Percentiles rank a stretch among this genome's conserved stretches.
phyloP scores from a whole-genome alignment of 2,329 filamentous ascomycete genomes.

The Epichloe sibirici region DNA sequence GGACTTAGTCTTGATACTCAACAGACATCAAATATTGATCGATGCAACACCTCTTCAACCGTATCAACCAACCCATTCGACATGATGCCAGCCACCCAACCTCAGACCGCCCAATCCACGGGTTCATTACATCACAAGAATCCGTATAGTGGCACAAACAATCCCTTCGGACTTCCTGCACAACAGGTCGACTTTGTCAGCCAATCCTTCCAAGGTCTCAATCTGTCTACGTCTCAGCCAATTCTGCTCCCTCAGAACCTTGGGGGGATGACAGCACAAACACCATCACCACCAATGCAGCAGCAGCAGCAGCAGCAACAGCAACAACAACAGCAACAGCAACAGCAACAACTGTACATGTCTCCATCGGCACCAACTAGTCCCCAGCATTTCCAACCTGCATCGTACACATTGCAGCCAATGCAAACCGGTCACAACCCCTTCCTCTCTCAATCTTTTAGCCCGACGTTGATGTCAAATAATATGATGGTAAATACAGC shows the following conservation, averaged over 20 bases:
- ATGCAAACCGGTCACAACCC: conserved; percentile 37
- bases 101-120: conserved; percentile 53
- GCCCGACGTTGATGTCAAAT: conserved; percentile 21
- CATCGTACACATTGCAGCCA: conserved; percentile 23
- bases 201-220: conserved; percentile 64
- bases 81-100: conserved; percentile 38
- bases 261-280: conserved; percentile 30
- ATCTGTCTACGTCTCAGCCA: conserved; percentile 45
- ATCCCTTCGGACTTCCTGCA: conserved; percentile 52
- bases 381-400: conserved; percentile 27
- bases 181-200: conserved; percentile 35
- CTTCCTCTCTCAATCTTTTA: conserved; percentile 31
- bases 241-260: conserved; percentile 51
- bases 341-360: conserved; percentile 28
- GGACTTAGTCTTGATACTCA: conserved; percentile 22
- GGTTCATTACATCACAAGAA: conserved; percentile 47
- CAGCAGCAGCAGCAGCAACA: conserved; percentile 26
- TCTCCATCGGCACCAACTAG: conserved; percentile 30
- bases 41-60: conserved; percentile 29
- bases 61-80: conserved; percentile 58
- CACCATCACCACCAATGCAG: neutral
- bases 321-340: conserved; percentile 23
- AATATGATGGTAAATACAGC: conserved; percentile 29
- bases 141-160: conserved; percentile 44
- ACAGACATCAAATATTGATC: conserved; percentile 17